phyloP scores from a whole-genome alignment of 140 eudicot species.

The Bidens hawaiensis region DNA sequence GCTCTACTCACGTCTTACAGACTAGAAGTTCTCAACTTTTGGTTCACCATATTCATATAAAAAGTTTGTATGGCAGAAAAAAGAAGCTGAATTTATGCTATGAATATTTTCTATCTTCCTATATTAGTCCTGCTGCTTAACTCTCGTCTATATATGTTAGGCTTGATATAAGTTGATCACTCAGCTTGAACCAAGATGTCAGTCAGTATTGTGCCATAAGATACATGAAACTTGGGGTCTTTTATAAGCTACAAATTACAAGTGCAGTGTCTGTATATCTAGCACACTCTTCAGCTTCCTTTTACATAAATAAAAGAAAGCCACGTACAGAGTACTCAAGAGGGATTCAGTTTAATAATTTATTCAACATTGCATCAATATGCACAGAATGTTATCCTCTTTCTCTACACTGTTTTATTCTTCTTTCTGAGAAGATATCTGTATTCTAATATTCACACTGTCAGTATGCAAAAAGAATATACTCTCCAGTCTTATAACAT shows the following conservation, averaged over 20 bases:
- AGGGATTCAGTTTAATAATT: not conserved
- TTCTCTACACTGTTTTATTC: not conserved
- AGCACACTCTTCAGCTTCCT: not conserved
- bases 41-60: not conserved
- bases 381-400: constrained; percentile 6
- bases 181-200: not conserved
- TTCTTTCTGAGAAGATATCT: constrained; percentile 1
- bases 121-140: constrained; percentile 13
- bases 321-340: not conserved
- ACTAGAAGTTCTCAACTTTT: constrained; percentile 3
- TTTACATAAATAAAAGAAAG: not conserved
- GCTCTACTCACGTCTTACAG: constrained; percentile 1
- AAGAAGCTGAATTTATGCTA: not conserved
- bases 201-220: constrained; percentile 4
- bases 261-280: not conserved
- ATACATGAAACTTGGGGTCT: not conserved
- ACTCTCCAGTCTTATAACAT: not conserved
- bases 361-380: not conserved
- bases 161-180: not conserved
- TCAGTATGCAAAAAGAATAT: not conserved
- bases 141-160: constrained; percentile 5
- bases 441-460: constrained; percentile 8
- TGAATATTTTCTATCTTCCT: not conserved
- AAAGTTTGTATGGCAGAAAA: not conserved
- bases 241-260: constrained; percentile 10